A percentile compares a stretch with the other conserved stretches of the same genome.
These are phyloP conservation scores for Sporisorium graminicola DNA, from an alignment of 1,284 basidiomycete genomes.

Conservation along the genomic window DNA sequence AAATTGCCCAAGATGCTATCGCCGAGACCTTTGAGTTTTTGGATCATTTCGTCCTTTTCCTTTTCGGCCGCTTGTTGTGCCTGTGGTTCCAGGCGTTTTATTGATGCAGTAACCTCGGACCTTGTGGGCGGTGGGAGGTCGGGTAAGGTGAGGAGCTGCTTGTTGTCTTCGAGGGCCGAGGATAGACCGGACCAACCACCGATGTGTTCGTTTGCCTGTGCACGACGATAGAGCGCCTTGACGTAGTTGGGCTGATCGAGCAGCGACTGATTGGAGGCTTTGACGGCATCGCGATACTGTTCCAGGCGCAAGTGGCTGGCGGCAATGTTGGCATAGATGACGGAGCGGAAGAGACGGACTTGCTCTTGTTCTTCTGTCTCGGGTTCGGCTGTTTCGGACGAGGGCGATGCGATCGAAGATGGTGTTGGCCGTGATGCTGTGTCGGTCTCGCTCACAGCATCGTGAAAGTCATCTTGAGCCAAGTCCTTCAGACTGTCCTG, in stretches of 20 bases:
- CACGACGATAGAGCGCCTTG: conserved; percentile 89
- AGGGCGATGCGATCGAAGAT: neutral
- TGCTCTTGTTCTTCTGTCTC: conserved; percentile 43
- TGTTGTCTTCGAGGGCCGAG: conserved; percentile 82
- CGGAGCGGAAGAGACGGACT: conserved; percentile 38
- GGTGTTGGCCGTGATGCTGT: neutral
- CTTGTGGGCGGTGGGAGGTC: conserved; percentile 75
- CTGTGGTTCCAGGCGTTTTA: conserved; percentile 73
- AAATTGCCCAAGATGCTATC: conserved; percentile 80
- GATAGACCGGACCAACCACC: conserved; percentile 84
- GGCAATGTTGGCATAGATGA: conserved; percentile 81
- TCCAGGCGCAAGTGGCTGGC: conserved; percentile 80
- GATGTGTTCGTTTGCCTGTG: conserved; percentile 83
- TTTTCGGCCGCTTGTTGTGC: conserved; percentile 82
- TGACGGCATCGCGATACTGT: conserved; percentile 76
- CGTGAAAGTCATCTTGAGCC: neutral
- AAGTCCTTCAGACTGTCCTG: neutral
- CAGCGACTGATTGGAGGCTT: conserved; percentile 82
- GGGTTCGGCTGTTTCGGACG: neutral
- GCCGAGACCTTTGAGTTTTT: conserved; percentile 90
- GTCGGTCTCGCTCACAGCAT: neutral
- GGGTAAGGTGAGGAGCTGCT: conserved; percentile 76
- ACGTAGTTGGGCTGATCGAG: conserved; percentile 84
- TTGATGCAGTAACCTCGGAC: conserved; percentile 17
- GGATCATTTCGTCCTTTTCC: conserved; percentile 92